These are phyloP conservation scores for Trichosanthes truncata DNA, from an alignment of 306 rosid species.

Conservation along the genomic window DNA sequence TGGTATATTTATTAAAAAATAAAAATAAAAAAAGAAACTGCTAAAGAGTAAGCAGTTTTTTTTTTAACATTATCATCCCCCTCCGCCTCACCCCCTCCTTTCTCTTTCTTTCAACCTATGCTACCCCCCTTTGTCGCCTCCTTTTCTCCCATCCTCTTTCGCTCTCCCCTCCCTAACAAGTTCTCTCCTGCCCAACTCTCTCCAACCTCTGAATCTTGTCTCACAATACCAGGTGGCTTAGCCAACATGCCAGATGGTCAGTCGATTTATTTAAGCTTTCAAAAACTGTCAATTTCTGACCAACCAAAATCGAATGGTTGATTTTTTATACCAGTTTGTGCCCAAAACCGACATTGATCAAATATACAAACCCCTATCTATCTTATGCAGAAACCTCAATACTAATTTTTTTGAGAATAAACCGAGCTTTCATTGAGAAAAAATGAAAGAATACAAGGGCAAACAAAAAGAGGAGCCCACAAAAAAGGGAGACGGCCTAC, in stretches of 20 bases:
- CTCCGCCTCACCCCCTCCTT: neutral
- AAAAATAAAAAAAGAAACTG: neutral
- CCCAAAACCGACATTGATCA: neutral
- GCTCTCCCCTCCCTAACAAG: neutral
- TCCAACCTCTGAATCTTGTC: neutral
- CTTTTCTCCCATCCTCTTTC: neutral
- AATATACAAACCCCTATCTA: neutral
- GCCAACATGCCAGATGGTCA: neutral
- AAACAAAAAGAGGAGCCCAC: no score
- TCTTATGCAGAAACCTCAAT: neutral
- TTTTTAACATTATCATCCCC: no score
- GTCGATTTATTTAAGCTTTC: neutral
- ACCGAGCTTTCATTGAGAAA: no score
- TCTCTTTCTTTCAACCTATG: no score
- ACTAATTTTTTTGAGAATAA: no score
- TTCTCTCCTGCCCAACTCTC: neutral
- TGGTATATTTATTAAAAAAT: neutral
- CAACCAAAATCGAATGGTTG: neutral
- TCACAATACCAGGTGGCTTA: neutral
- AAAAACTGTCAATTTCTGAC: neutral
- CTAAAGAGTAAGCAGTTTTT: neutral
- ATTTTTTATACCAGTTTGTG: neutral
- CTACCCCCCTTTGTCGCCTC: neutral
- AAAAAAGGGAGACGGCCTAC: no score
- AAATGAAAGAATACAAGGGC: no score